Evolutionary conservation across 768 basidiomycete genomes (phyloP).

Genomic region (Phaeotremella fagi): DNA sequence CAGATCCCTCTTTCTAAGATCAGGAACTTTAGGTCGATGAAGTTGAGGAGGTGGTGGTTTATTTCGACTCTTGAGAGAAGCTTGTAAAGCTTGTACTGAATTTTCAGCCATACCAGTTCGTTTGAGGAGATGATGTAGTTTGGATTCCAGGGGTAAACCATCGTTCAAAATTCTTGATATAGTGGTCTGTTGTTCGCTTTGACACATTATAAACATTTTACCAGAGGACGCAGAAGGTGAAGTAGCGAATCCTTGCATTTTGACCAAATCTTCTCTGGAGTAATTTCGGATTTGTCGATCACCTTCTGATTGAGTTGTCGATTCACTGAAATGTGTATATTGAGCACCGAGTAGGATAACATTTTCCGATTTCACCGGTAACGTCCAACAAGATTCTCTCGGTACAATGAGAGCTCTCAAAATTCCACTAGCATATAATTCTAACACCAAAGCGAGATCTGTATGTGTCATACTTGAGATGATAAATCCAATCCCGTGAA

Average conservation of each 20-base stretch:
- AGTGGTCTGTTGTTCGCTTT: conserved; percentile 74
- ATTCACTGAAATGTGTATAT: conserved; percentile 52
- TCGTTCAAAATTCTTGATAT: conserved; percentile 78
- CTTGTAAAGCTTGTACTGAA: conserved; percentile 10
- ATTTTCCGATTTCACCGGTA: conserved; percentile 74
- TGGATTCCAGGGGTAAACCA: conserved; percentile 85
- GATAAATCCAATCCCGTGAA: conserved; percentile 83
- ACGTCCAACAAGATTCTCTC: conserved; percentile 76
- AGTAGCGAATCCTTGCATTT: conserved; percentile 80
- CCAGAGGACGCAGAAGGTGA: conserved; percentile 43
- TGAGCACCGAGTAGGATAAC: conserved; percentile 94
- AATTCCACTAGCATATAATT: conserved; percentile 74
- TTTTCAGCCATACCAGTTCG: conserved; percentile 49
- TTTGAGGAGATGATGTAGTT: conserved; percentile 49
- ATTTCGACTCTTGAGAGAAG: conserved; percentile 18
- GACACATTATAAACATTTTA: conserved; percentile 81
- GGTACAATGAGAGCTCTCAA: conserved; percentile 76
- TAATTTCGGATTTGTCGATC: conserved; percentile 77
- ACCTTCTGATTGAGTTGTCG: conserved; percentile 44
- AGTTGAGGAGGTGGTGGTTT: conserved; percentile 14
- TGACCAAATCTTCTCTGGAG: conserved; percentile 69
- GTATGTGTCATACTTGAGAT: conserved; percentile 63
- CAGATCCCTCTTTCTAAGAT: conserved; percentile 61
- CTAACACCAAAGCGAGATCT: conserved; percentile 70
- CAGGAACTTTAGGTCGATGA: conserved; percentile 39